Percentiles rank a stretch among this genome's conserved stretches.
phyloP scores from a whole-genome alignment of 2,329 filamentous ascomycete genomes.

The Trichoderma cornu-damae region DNA sequence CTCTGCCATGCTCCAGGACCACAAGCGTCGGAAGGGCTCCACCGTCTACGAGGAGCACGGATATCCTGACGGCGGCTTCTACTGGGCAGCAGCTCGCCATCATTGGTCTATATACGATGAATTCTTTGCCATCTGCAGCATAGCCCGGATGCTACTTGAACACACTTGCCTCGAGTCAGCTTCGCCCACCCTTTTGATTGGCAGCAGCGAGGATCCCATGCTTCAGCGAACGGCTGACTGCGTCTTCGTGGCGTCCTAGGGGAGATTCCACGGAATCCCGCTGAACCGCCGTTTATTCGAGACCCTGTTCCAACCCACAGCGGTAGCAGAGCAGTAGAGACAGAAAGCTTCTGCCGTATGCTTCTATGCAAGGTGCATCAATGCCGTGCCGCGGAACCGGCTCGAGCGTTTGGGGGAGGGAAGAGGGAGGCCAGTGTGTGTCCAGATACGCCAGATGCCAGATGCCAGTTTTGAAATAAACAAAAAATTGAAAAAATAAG shows the following conservation, averaged over 20 bases:
- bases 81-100: background rate
- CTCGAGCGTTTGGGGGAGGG: background rate
- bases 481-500: no score
- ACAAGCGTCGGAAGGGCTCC: background rate
- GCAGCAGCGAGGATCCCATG: slow-evolving; percentile 23
- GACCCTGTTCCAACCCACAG: background rate
- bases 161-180: slow-evolving; percentile 1
- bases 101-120: slow-evolving; percentile 14
- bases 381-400: background rate
- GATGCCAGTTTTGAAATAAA: slow-evolving; percentile 10
- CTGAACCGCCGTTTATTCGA: background rate
- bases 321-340: background rate
- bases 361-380: slow-evolving; percentile 5
- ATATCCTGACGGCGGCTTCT: background rate
- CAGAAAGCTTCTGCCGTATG: slow-evolving; percentile 7
- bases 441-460: background rate
- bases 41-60: background rate
- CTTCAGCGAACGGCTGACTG: slow-evolving; percentile 30
- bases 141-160: slow-evolving; percentile 5
- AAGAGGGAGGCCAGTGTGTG: background rate
- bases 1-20: background rate
- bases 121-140: background rate
- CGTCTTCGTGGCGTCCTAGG: slow-evolving; percentile 27
- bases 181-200: slow-evolving; percentile 20
- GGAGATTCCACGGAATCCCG: slow-evolving; percentile 22